Evolutionary conservation across 495 filamentous ascomycete genomes (phyloP).

Genomic region (Penicillium longicatenatum): DNA sequence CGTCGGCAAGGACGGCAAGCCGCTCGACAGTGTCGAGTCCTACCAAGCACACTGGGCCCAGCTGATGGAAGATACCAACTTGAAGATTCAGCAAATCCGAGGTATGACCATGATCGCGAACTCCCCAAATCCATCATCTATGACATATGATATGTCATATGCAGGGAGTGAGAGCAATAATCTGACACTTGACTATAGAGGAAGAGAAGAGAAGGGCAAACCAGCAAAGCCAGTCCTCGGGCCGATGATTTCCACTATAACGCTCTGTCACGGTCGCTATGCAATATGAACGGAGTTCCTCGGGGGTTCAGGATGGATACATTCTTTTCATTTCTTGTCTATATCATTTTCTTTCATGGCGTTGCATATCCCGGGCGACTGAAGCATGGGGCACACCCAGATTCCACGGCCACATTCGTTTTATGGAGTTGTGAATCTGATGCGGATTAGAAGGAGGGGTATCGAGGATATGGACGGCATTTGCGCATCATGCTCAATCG

Average conservation of each 20-base stretch:
- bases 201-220: slow-evolving; percentile 12
- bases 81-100: slow-evolving; percentile 29
- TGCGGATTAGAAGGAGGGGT: neutral
- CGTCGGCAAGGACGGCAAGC: slow-evolving; percentile 4
- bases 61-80: slow-evolving; percentile 27
- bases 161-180: slow-evolving; percentile 12
- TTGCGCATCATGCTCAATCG: neutral
- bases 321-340: neutral
- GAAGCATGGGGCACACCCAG: neutral
- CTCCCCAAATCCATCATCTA: neutral
- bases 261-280: slow-evolving; percentile 1
- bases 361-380: neutral
- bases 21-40: slow-evolving; percentile 18
- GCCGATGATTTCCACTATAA: slow-evolving; percentile 6
- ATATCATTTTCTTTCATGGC: neutral
- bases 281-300: slow-evolving; percentile 1
- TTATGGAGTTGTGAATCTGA: slow-evolving; percentile 2
- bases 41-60: slow-evolving; percentile 30
- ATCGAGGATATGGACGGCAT: neutral
- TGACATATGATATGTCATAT: slow-evolving; percentile 19
- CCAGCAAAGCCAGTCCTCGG: slow-evolving; percentile 4
- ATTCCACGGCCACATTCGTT: slow-evolving; percentile 8
- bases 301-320: neutral
- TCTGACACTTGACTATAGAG: slow-evolving; percentile 20
- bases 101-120: slow-evolving; percentile 16